These are phyloP conservation scores for Debaryomycetaceae sp. DNA, from an alignment of 1,139 yeast species.

Conservation along the genomic window DNA sequence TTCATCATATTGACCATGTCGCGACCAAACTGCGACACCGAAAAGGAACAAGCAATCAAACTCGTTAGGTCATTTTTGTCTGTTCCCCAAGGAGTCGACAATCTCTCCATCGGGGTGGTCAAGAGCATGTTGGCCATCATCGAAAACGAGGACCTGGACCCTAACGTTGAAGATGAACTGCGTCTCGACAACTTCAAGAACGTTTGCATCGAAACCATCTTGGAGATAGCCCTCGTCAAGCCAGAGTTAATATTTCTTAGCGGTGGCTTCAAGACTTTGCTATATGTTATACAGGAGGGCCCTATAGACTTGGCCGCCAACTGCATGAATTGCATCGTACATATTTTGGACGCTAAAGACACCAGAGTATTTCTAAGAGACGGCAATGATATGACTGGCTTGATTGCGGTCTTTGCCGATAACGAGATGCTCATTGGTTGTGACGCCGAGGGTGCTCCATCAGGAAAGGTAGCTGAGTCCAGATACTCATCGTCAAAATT, in stretches of 20 bases:
- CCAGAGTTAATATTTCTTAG: conserved; percentile 61
- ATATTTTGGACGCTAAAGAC: conserved; percentile 56
- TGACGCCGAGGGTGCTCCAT: conserved; percentile 1
- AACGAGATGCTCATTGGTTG: conserved; percentile 4
- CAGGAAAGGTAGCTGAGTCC: conserved; percentile 1
- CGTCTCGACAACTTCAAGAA: conserved; percentile 34
- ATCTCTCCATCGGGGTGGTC: conserved; percentile 61
- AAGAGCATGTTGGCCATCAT: conserved; percentile 71
- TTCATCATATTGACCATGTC: conserved; percentile 64
- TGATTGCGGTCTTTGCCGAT: conserved; percentile 56
- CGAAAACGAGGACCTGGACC: conserved; percentile 44
- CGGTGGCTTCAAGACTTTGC: conserved; percentile 60
- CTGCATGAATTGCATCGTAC: conserved; percentile 53
- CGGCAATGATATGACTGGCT: conserved; percentile 59
- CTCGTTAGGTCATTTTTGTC: conserved; percentile 61
- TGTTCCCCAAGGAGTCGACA: conserved; percentile 51
- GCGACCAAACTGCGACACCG: conserved; percentile 48
- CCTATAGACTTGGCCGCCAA: conserved; percentile 54
- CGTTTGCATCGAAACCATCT: conserved; percentile 62
- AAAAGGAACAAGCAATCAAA: conserved; percentile 76
- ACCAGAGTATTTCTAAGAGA: conserved; percentile 54
- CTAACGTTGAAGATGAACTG: conserved; percentile 9
- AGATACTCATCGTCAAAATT: conserved; percentile 27
- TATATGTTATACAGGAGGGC: conserved; percentile 60
- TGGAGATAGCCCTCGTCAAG: conserved; percentile 60